Base-by-base conservation (phyloP, 140 eudicot species). In the Senecio squalidus region DNA sequence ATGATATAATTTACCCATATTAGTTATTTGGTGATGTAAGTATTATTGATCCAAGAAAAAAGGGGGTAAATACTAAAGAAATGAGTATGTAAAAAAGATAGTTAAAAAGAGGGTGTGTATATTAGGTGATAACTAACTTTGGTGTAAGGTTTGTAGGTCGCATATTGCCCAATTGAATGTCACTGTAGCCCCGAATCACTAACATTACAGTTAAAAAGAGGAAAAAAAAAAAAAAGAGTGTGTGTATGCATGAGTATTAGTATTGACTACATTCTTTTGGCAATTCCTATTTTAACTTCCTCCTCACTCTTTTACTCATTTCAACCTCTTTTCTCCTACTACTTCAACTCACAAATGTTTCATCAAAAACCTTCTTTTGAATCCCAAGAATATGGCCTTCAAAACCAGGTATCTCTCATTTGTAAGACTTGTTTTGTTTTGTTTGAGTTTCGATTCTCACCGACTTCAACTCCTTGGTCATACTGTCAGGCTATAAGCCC, bases 41-140 rank as follows among this genome's bases (percentile, higher is more conserved):
- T 61, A 63, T 45, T 55, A 59, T 46, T 72, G 71, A 71, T 71
- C 72, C 72, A 72, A 72, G 72, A 72, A 72, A 60, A 3, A 55
- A 55, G 77, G 66, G 70, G 63, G 64, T 33, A 27, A 5, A 2
- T 28, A 55, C 43, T 23, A 51, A 71, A 54, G 54, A 71, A 62
- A 53, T 62, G 31, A 61, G 66, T 55, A 8, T 24, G 17, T 14
- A 71, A 14, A 46, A 41, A 69, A 53, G 58, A 61, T 60, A 60
- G 69, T 63, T 22, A 31, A 58, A 54, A 54, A 28, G 41, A 25
- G 26, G 11, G 23, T 15, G 25, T 45, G 15, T 11, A 0, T 10
- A 2, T 3, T 36, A 5, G 3, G 25, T 17, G n/a, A n/a, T n/a
- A n/a, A n/a, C n/a, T n/a, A n/a, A n/a, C n/a, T n/a, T n/a, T n/a